Percentiles rank a stretch among this genome's conserved stretches.
Conservation (phyloP, 768 basidiomycete genomes). For the Boletales sp. region DNA sequence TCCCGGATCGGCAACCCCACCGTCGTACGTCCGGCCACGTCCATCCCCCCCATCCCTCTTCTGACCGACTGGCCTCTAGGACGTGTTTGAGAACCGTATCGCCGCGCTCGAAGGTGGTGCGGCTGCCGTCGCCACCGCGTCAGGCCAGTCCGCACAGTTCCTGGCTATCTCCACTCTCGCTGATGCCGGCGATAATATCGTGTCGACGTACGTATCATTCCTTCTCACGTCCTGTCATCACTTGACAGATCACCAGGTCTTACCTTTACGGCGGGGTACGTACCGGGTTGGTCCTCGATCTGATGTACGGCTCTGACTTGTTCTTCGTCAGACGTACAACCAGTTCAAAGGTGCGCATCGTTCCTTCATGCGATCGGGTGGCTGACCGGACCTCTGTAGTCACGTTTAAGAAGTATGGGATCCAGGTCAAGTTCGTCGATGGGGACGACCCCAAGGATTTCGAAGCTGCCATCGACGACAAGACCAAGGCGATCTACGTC, state of each 20-base stretch:
- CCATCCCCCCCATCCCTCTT: no score
- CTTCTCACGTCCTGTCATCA: no score
- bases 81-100: constrained; percentile 76
- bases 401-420: constrained; percentile 14
- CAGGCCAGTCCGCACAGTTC: constrained; percentile 78
- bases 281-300: neutral
- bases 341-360: constrained; percentile 16
- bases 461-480: constrained; percentile 65
- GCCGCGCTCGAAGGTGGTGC: constrained; percentile 78
- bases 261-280: constrained; percentile 20
- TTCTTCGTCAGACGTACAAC: constrained; percentile 12
- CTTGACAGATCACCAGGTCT: constrained; percentile 1
- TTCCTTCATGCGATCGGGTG: no score
- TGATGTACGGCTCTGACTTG: neutral
- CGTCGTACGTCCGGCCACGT: constrained; percentile 7
- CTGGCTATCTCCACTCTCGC: constrained; percentile 62
- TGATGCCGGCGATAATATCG: constrained; percentile 70
- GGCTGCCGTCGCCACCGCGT: constrained; percentile 70
- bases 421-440: constrained; percentile 45
- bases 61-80: constrained; percentile 33
- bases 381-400: neutral
- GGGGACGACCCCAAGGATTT: constrained; percentile 55
- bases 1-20: constrained; percentile 22
- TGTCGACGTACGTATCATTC: constrained; percentile 52
- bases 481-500: constrained; percentile 73